These are phyloP conservation scores for Nidularia sp. DNA, from an alignment of 768 basidiomycete species.

Conservation along the genomic window DNA sequence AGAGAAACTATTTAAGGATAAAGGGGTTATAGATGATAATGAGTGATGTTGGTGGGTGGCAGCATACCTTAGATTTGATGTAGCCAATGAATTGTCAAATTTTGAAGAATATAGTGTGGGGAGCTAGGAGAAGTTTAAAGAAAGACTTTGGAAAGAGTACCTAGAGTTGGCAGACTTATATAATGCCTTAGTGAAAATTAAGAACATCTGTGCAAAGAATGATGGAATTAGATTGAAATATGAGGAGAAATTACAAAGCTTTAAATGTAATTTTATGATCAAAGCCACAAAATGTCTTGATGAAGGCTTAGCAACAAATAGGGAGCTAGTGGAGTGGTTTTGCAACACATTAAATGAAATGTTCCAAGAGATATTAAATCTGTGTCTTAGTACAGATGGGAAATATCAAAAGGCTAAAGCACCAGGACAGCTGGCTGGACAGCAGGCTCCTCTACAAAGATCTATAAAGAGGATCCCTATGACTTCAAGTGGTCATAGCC, in stretches of 20 bases:
- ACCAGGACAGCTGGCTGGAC: neutral
- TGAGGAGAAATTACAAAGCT: neutral
- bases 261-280: neutral
- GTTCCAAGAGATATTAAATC: neutral
- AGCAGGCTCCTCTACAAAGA: neutral
- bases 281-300: neutral
- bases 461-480: neutral
- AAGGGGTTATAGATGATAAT: neutral
- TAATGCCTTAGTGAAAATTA: neutral
- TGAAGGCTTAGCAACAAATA: neutral
- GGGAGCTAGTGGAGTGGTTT: neutral
- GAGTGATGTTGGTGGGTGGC: neutral
- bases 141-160: neutral
- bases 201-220: neutral
- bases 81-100: neutral
- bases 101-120: neutral
- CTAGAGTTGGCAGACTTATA: neutral
- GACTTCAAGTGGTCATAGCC: neutral
- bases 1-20: neutral
- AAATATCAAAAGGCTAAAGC: neutral
- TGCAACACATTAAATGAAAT: neutral
- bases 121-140: neutral
- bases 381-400: neutral
- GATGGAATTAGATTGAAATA: neutral
- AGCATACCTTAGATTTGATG: neutral